Conservation (phyloP, 2,329 filamentous ascomycete species). For the Monilinia aucupariae region DNA sequence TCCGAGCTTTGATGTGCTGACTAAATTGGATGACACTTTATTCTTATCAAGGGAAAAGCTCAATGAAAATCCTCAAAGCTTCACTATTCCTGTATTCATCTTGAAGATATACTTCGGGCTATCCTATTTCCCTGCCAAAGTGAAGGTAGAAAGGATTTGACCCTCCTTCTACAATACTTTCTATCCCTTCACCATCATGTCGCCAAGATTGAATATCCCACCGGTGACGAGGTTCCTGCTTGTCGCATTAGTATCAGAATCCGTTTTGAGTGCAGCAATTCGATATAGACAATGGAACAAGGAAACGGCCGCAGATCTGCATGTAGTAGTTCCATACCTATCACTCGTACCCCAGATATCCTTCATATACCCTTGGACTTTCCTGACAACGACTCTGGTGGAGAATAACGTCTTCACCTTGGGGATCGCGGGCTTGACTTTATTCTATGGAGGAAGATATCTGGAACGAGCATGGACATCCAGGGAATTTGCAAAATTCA, state of each 20-base stretch:
- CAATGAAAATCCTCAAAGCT: not conserved
- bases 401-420: slow-evolving; percentile 92
- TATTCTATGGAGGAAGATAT: slow-evolving; percentile 91
- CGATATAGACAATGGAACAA: slow-evolving; percentile 64
- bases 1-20: not conserved
- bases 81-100: not conserved
- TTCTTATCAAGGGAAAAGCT: slow-evolving; percentile 1
- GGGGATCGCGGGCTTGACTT: slow-evolving; percentile 65
- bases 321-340: slow-evolving; percentile 77
- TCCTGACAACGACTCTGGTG: slow-evolving; percentile 77
- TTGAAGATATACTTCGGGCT: not conserved
- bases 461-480: slow-evolving; percentile 95
- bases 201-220: slow-evolving; percentile 82
- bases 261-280: slow-evolving; percentile 74
- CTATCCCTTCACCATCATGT: slow-evolving; percentile 46
- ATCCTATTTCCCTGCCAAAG: not conserved
- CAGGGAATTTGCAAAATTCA: slow-evolving; percentile 84
- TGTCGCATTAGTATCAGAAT: slow-evolving; percentile 67
- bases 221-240: slow-evolving; percentile 83
- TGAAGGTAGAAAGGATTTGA: not conserved
- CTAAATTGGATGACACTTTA: slow-evolving; percentile 1
- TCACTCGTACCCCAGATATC: slow-evolving; percentile 79
- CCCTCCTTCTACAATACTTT: not conserved
- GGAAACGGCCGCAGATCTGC: slow-evolving; percentile 44
- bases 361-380: slow-evolving; percentile 88